These are phyloP conservation scores for Cylindrodendrum hubeiense DNA, from an alignment of 2,329 filamentous ascomycete genomes.

Conservation along the genomic window DNA sequence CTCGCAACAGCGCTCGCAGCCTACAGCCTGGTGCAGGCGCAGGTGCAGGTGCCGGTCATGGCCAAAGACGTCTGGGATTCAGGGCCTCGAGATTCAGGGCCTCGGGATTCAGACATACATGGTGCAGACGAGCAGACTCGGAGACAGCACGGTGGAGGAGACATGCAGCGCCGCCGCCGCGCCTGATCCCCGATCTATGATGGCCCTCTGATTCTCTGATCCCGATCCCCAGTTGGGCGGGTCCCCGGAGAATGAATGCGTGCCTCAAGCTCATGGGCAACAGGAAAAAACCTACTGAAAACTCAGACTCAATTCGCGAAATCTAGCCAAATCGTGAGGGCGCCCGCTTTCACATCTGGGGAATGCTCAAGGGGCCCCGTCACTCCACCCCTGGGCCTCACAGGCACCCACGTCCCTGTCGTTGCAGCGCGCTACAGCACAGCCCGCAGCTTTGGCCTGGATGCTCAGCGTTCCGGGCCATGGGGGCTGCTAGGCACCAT, in stretches of 20 bases:
- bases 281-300: conserved; percentile 7
- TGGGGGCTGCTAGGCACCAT: not conserved
- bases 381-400: not conserved
- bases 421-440: conserved; percentile 2
- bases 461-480: not conserved
- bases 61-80: not conserved
- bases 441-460: conserved; percentile 15
- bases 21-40: no score
- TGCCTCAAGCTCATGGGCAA: not conserved
- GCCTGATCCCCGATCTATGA: not conserved
- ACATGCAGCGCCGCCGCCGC: not conserved
- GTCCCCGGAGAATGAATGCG: not conserved
- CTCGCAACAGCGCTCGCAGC: not conserved
- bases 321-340: conserved; percentile 9
- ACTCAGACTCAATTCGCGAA: conserved; percentile 14
- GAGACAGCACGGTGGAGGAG: not conserved
- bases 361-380: conserved; percentile 38
- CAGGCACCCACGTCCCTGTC: conserved; percentile 15
- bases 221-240: conserved; percentile 1
- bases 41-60: no score
- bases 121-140: not conserved
- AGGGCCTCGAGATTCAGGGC: not conserved
- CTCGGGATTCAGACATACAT: not conserved
- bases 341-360: conserved; percentile 37
- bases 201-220: not conserved